Evolutionary conservation across 1,284 basidiomycete genomes (phyloP), one percentile per base, ranked within the genome.

Genomic region (Austroboletus olivaceoglutinosus): DNA sequence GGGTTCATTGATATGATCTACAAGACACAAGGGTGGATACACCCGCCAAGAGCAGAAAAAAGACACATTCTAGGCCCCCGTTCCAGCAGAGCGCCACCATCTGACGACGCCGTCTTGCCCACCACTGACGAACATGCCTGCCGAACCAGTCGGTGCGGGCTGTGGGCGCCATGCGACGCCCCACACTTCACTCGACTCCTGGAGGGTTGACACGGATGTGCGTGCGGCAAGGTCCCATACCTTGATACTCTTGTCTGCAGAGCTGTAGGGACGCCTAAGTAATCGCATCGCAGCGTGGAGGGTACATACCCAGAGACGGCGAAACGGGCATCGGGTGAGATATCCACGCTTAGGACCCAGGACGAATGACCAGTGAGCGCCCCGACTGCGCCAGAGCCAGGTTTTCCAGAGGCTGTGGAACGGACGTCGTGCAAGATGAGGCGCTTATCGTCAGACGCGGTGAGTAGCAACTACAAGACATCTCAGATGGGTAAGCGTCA

Each of bases 371-470:
- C 92, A 19, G 82, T 81, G 57, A 94, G 74, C 8, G 89, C 83
- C 10, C 91, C 89, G 16, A 93, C 89, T 1, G 86, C 85, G 22
- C 89, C 88, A 30, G 81, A 81, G 2, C 88, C 86, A 15, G 76
- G 73, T 56, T 75, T 78, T 50, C 72, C 77, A 18, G 83, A 77
- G 2, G 83, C 63, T 0, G 81, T 75, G 43, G 70, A 70, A 33
- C 89, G 83, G 16, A 93, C 87, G 64, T 95, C 92, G 66, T 94
- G 91, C 38, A 94, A 70, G 45, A 91, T 83, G 48, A 95, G 82
- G 15, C 89, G 83, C 64, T 91, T 89, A 68, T 95, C 92, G 67
- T 95, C 92, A 2, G 91, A 91, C 6, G 86, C 92, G 29, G 89
- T 90, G 43, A 92, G 74, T 6, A 95, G 76, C 50, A 91, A 78